Evolutionary conservation across 2,329 filamentous ascomycete species (phyloP).

Genomic region (Penicillium sp.): DNA sequence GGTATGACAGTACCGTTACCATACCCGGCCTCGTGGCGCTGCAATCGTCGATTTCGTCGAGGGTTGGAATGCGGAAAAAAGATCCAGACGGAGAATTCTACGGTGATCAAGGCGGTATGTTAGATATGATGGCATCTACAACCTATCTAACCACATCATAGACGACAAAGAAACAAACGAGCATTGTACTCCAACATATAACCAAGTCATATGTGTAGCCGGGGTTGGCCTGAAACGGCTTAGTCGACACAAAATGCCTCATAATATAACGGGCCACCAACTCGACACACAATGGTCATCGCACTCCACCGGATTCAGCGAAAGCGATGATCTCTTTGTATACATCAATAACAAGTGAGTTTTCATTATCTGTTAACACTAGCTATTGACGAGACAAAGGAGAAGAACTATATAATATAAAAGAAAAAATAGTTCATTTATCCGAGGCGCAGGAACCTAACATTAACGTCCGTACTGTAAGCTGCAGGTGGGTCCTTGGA

Average conservation of each 20-base stretch:
- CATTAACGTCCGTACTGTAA: conserved; percentile 4
- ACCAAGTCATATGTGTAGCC: not conserved
- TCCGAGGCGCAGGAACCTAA: conserved; percentile 14
- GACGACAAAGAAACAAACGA: not conserved
- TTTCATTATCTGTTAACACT: not conserved
- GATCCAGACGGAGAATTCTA: not conserved
- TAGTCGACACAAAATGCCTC: conserved; percentile 23
- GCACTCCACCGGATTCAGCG: conserved; percentile 9
- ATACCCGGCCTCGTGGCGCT: conserved; percentile 9
- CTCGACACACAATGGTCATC: conserved; percentile 16
- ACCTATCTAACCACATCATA: not conserved
- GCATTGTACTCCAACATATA: not conserved
- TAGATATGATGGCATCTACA: not conserved
- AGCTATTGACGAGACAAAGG: too few species aligned
- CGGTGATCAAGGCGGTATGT: not conserved
- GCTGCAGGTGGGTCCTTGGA: conserved; percentile 12
- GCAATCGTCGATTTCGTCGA: not conserved
- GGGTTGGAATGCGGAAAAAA: conserved; percentile 2
- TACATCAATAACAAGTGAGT: not conserved
- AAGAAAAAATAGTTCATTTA: not conserved
- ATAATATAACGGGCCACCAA: conserved; percentile 15
- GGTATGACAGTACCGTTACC: conserved; percentile 9
- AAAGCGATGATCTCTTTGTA: conserved; percentile 11
- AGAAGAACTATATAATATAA: too few species aligned
- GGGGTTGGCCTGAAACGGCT: conserved; percentile 13